Evolutionary conservation across 1,284 basidiomycete species (phyloP).

Genomic region (Boletus semigastroideus): DNA sequence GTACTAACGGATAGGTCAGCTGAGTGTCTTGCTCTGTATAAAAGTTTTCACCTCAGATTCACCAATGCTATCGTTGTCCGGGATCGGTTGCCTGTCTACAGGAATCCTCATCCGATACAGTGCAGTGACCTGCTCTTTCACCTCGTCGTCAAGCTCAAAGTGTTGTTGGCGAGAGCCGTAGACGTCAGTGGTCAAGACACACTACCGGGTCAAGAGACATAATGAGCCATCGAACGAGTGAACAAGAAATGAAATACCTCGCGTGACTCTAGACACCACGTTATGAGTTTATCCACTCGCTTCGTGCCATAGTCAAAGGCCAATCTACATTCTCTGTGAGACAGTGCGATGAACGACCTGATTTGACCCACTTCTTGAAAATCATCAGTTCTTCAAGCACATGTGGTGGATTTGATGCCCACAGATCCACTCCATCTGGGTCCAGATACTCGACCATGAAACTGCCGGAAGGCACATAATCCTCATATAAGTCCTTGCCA

Average conservation of each 20-base stretch:
- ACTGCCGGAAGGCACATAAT: not conserved
- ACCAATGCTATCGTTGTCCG: not conserved
- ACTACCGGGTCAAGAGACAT: no score
- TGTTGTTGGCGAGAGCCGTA: not conserved
- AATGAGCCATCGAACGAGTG: no score
- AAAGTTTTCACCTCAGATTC: not conserved
- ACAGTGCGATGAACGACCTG: not conserved
- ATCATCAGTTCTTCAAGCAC: not conserved
- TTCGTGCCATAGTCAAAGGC: not conserved
- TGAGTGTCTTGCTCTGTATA: not conserved
- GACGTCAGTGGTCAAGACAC: not conserved
- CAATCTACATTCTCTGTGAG: not conserved
- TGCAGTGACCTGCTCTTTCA: not conserved
- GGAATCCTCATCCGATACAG: not conserved
- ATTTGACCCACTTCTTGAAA: not conserved
- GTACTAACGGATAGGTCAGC: not conserved
- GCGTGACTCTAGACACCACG: not conserved
- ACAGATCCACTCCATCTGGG: not conserved
- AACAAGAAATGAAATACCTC: not conserved
- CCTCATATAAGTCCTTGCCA: not conserved
- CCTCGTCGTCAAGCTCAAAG: not conserved
- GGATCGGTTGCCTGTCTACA: not conserved
- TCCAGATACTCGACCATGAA: not conserved
- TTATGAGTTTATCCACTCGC: not conserved
- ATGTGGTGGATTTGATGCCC: not conserved